Evolutionary conservation across 768 basidiomycete species (phyloP).

Genomic region (Dioszegia hungarica): DNA sequence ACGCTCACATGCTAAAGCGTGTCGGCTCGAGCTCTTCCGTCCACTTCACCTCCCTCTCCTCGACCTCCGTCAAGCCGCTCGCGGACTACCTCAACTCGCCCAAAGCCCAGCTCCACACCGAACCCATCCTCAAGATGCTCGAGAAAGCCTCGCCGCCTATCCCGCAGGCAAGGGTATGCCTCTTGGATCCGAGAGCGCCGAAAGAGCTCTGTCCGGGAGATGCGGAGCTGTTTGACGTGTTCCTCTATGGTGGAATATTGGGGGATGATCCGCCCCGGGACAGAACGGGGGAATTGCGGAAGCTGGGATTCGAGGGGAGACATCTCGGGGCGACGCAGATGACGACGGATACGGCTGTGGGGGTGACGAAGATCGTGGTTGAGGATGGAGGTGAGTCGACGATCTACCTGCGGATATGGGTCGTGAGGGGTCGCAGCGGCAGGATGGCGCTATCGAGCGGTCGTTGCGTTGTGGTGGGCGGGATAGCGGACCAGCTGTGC

Average conservation of each 20-base stretch:
- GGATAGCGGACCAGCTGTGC: too few relatives aligned
- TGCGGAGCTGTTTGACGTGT: constrained; percentile 72
- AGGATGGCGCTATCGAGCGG: too few relatives aligned
- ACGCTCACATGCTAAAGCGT: constrained; percentile 75
- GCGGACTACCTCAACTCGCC: constrained; percentile 33
- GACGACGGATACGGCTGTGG: constrained; percentile 96
- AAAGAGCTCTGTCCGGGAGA: constrained; percentile 68
- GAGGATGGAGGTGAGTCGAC: constrained; percentile 59
- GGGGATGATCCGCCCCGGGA: constrained; percentile 96
- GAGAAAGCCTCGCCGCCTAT: constrained; percentile 54
- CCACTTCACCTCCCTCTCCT: constrained; percentile 81
- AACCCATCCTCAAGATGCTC: constrained; percentile 52
- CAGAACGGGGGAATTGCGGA: constrained; percentile 80
- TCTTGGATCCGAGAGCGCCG: constrained; percentile 88
- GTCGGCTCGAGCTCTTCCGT: constrained; percentile 64
- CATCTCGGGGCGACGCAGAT: constrained; percentile 86
- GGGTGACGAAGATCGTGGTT: constrained; percentile 79
- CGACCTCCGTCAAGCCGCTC: constrained; percentile 61
- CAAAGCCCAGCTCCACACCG: constrained; percentile 52
- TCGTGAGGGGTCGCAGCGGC: too few relatives aligned
- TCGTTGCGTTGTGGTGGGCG: too few relatives aligned
- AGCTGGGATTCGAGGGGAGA: constrained; percentile 76
- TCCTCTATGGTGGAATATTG: constrained; percentile 70
- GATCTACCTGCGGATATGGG: neutral
- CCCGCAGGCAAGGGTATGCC: constrained; percentile 58